Evolutionary conservation across 345 rosid genomes (phyloP).

Genomic region (Mangifera indica): DNA sequence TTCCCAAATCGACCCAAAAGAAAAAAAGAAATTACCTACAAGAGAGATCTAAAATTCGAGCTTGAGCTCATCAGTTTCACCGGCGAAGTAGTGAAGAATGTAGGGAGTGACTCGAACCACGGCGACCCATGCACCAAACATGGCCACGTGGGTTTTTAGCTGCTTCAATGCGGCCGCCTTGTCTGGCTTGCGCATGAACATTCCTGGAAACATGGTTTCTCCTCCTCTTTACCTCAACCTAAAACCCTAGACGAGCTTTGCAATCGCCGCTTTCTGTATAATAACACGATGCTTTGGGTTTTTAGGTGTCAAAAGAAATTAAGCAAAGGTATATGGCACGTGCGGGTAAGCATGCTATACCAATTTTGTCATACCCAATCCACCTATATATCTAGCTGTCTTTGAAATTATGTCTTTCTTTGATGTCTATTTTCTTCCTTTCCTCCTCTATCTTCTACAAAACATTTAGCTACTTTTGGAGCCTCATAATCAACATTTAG

Average conservation of each 20-base stretch:
- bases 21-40: constrained; percentile 18
- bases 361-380: not conserved
- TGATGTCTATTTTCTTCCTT: not conserved
- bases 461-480: not conserved
- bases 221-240: not conserved
- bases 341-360: not conserved
- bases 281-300: not conserved
- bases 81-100: constrained; percentile 63
- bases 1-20: not conserved
- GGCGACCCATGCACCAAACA: constrained; percentile 66
- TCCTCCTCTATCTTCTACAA: not conserved
- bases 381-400: not conserved
- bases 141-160: constrained; percentile 50
- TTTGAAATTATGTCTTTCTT: too few species aligned
- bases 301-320: not conserved
- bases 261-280: too few species aligned
- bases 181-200: constrained; percentile 80
- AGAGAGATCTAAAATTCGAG: constrained; percentile 49
- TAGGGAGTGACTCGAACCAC: constrained; percentile 66
- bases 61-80: constrained; percentile 70
- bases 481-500: not conserved
- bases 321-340: not conserved
- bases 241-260: constrained; percentile 23
- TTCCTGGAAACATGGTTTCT: constrained; percentile 71
- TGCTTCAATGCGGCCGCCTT: constrained; percentile 81